Conservation (phyloP, 176 grass and related monocot species). For the Triticum monococcum region DNA sequence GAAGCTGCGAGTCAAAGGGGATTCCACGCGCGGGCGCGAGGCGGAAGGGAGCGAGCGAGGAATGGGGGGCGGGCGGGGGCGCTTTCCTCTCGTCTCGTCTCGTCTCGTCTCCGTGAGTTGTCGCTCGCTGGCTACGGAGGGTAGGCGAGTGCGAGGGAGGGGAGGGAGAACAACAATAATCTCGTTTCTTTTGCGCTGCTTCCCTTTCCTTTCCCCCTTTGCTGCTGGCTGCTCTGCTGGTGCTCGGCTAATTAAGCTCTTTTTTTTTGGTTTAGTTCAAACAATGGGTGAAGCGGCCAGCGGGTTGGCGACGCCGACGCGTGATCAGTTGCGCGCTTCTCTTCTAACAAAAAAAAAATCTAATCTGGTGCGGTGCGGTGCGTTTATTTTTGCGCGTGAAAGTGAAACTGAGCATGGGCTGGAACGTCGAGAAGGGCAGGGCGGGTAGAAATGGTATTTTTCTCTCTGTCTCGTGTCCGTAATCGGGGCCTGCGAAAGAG, state of each 20-base stretch:
- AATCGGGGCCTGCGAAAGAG: too few relatives aligned
- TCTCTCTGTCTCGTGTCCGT: too few relatives aligned
- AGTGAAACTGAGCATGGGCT: too few relatives aligned
- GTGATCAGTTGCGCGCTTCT: background rate
- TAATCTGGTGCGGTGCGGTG: background rate
- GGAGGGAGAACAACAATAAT: background rate
- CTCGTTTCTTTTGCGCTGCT: background rate
- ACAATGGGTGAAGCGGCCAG: background rate
- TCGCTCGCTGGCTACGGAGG: background rate
- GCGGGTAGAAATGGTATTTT: too few relatives aligned
- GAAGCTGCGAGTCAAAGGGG: constrained; percentile 24
- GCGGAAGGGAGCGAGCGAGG: background rate
- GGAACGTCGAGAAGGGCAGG: too few relatives aligned
- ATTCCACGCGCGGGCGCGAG: constrained; percentile 18
- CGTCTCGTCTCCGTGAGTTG: constrained; percentile 12
- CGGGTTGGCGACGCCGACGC: constrained; percentile 8
- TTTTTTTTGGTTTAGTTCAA: too few relatives aligned
- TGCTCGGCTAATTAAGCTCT: background rate
- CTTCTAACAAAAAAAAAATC: background rate
- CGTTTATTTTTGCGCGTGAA: too few relatives aligned
- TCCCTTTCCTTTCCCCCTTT: background rate
- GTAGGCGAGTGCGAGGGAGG: background rate
- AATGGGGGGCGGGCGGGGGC: background rate
- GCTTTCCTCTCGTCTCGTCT: constrained; percentile 21
- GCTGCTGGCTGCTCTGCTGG: background rate